Conservation (phyloP, 805 yeast genomes). For the Citeromyces matritensis region DNA sequence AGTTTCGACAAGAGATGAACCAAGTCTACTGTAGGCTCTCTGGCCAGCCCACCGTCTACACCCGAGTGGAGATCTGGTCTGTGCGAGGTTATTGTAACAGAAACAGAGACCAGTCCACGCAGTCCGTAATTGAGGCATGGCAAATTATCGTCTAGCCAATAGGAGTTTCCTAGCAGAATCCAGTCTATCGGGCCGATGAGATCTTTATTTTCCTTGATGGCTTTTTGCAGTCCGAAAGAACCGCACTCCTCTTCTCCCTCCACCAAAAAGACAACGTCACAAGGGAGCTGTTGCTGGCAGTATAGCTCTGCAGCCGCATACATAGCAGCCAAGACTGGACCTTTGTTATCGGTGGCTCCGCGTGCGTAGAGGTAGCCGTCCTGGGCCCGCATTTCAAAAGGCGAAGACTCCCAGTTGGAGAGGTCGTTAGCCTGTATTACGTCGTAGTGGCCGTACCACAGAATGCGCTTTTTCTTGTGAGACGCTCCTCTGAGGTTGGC, state of each 20-base stretch:
- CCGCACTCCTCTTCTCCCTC: constrained; percentile 98
- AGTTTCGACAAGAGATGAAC: constrained; percentile 56
- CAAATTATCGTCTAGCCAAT: constrained; percentile 80
- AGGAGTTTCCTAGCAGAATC: constrained; percentile 80
- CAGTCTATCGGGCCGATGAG: constrained; percentile 71
- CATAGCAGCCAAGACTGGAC: constrained; percentile 78
- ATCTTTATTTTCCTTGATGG: constrained; percentile 32
- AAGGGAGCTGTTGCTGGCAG: constrained; percentile 30
- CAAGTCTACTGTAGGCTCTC: constrained; percentile 84
- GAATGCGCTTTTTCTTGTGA: constrained; percentile 23
- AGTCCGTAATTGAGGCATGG: constrained; percentile 93
- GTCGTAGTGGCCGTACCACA: constrained; percentile 96
- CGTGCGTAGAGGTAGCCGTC: constrained; percentile 84
- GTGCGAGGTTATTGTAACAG: constrained; percentile 56
- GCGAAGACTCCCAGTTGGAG: constrained; percentile 55
- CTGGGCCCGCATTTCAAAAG: constrained; percentile 58
- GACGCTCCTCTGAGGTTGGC: constrained; percentile 17
- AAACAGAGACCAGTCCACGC: constrained; percentile 77
- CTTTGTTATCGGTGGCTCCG: constrained; percentile 92
- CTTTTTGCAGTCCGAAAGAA: constrained; percentile 67
- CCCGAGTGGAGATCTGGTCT: constrained; percentile 91
- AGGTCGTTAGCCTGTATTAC: constrained; percentile 57
- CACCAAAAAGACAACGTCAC: constrained; percentile 69
- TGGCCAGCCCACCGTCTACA: constrained; percentile 82
- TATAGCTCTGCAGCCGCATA: constrained; percentile 70